Conservation (phyloP, 148 eudicot species). For the Vaccinium corymbosum region DNA sequence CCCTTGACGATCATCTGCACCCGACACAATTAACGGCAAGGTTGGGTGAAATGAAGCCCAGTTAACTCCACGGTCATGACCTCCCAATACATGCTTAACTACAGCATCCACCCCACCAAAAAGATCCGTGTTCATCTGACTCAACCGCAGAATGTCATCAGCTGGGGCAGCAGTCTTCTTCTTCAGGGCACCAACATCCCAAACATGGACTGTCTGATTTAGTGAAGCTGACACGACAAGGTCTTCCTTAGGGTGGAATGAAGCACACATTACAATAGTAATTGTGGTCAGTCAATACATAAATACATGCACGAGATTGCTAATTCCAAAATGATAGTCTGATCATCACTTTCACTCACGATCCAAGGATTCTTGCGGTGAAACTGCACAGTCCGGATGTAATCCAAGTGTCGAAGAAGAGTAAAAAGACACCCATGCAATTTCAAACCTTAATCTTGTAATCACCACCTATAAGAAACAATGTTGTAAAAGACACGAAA, state of each 20-base stretch:
- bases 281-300: conserved; percentile 92
- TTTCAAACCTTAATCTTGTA: conserved; percentile 96
- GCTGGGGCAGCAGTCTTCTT: conserved; percentile 88
- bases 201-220: conserved; percentile 94
- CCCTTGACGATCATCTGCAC: conserved; percentile 94
- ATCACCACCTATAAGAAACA: conserved; percentile 70
- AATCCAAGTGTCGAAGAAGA: conserved; percentile 81
- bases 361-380: conserved; percentile 66
- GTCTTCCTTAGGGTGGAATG: conserved; percentile 93
- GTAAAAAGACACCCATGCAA: conserved; percentile 83
- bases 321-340: conserved; percentile 86
- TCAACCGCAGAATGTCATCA: conserved; percentile 78
- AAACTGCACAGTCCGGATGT: conserved; percentile 62
- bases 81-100: conserved; percentile 93
- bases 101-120: conserved; percentile 93
- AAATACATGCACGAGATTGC: conserved; percentile 94
- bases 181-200: conserved; percentile 87
- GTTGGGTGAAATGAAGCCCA: conserved; percentile 97
- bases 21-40: conserved; percentile 79
- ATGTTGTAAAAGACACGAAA: not conserved
- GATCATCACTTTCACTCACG: conserved; percentile 69
- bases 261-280: conserved; percentile 95
- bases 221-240: conserved; percentile 92
- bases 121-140: conserved; percentile 86
- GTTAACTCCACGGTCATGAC: conserved; percentile 96